Percentiles rank a stretch among this genome's conserved stretches.
Evolutionary conservation across 306 rosid genomes (phyloP).

Genomic region (Prunus campanulata): DNA sequence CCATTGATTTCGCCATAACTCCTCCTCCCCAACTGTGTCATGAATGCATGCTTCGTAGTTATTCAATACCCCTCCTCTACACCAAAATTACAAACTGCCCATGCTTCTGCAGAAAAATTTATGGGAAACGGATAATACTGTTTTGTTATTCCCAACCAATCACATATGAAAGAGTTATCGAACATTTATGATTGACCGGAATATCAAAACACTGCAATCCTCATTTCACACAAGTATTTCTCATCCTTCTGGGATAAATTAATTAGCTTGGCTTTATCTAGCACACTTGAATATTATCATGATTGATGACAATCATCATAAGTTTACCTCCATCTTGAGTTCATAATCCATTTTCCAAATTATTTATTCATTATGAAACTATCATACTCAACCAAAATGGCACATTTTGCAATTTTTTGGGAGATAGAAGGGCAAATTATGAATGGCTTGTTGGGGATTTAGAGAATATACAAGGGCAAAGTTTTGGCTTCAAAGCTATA

Average conservation of each 20-base stretch:
- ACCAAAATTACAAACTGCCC: constrained; percentile 8
- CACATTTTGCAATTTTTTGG: constrained; percentile 14
- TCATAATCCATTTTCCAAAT: not conserved
- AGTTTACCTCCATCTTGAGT: not conserved
- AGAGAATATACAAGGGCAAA: constrained; percentile 32
- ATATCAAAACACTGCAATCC: too few species aligned
- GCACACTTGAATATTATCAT: not conserved
- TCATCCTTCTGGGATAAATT: too few species aligned
- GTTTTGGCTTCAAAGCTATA: constrained; percentile 31
- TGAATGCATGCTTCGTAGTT: not conserved
- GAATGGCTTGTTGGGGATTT: constrained; percentile 33
- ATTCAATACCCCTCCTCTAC: not conserved
- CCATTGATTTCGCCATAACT: constrained; percentile 35
- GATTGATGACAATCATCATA: not conserved
- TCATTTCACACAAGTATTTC: too few species aligned
- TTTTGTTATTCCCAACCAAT: rapidly evolving
- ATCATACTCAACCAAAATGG: constrained; percentile 12
- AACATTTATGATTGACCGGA: too few species aligned
- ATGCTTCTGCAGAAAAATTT: too few species aligned
- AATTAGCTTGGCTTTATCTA: too few species aligned
- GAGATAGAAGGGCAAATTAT: not conserved
- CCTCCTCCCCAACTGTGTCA: constrained; percentile 30
- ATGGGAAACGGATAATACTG: too few species aligned
- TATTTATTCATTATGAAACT: not conserved
- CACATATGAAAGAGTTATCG: too few species aligned